Percentiles rank a stretch among this genome's conserved stretches.
Conservation (phyloP, 805 yeast genomes). For the Saccharomycopsis selenospora region DNA sequence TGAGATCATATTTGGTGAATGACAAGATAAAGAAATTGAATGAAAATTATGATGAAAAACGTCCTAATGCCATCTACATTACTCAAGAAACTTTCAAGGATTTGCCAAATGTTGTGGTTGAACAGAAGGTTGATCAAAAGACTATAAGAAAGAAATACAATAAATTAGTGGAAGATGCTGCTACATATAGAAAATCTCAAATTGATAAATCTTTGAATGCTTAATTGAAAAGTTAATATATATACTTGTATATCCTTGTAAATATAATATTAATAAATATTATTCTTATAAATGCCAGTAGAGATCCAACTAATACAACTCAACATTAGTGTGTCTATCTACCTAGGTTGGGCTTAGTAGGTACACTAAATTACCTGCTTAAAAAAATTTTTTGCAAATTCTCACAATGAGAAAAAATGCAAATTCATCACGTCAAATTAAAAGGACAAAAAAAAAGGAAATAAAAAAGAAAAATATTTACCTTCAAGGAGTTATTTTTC, state of each 20-base stretch:
- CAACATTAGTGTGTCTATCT: too few relatives aligned
- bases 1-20: conserved; percentile 9
- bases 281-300: too few relatives aligned
- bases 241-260: conserved; percentile 1
- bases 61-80: conserved; percentile 18
- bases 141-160: conserved; percentile 10
- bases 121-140: conserved; percentile 7
- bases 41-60: conserved; percentile 12
- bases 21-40: conserved; percentile 6
- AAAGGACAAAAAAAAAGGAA: too few relatives aligned
- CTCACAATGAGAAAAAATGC: too few relatives aligned
- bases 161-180: conserved; percentile 10
- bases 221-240: neutral
- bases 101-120: conserved; percentile 19
- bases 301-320: too few relatives aligned
- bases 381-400: too few relatives aligned
- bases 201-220: conserved; percentile 1
- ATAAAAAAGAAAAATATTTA: too few relatives aligned
- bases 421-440: too few relatives aligned
- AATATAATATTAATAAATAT: too few relatives aligned
- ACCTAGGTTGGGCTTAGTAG: too few relatives aligned
- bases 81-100: conserved; percentile 11
- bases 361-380: too few relatives aligned
- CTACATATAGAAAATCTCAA: conserved; percentile 2
- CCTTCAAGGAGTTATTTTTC: too few relatives aligned